phyloP scores from a whole-genome alignment of 148 eudicot species.

The Selenicereus undatus region DNA sequence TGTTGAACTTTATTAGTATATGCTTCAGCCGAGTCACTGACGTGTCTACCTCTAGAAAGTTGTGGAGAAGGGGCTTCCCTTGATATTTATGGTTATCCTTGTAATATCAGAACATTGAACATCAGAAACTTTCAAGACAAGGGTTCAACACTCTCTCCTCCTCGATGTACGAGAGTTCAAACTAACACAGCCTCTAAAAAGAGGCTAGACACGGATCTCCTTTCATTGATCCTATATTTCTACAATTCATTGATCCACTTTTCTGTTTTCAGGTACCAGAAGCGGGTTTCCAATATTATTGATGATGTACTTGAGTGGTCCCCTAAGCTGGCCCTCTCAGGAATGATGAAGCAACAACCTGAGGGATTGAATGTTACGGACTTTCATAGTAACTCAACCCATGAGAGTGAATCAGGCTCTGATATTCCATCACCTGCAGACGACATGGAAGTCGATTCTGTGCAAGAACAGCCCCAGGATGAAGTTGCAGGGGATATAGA shows the following conservation, averaged over 20 bases:
- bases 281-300: slow-evolving; percentile 88
- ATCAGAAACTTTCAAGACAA: neutral
- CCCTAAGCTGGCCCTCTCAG: slow-evolving; percentile 84
- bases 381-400: slow-evolving; percentile 38
- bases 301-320: slow-evolving; percentile 98
- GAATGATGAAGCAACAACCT: slow-evolving; percentile 78
- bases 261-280: slow-evolving; percentile 68
- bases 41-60: too few relatives aligned
- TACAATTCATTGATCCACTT: neutral
- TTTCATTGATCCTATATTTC: neutral
- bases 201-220: neutral
- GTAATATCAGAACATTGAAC: neutral
- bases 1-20: too few relatives aligned
- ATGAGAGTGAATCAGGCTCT: slow-evolving; percentile 34
- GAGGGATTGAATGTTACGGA: slow-evolving; percentile 53
- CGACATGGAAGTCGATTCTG: slow-evolving; percentile 32
- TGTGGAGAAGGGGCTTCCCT: too few relatives aligned
- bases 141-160: too few relatives aligned
- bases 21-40: too few relatives aligned
- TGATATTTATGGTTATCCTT: too few relatives aligned
- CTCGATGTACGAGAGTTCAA: neutral
- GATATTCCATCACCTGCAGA: slow-evolving; percentile 31
- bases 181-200: neutral
- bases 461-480: slow-evolving; percentile 30
- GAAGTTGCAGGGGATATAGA: slow-evolving; percentile 32